Evolutionary conservation across 495 filamentous ascomycete genomes (phyloP), one percentile per base, ranked within the genome.

Genomic region (Cercophora scortea): DNA sequence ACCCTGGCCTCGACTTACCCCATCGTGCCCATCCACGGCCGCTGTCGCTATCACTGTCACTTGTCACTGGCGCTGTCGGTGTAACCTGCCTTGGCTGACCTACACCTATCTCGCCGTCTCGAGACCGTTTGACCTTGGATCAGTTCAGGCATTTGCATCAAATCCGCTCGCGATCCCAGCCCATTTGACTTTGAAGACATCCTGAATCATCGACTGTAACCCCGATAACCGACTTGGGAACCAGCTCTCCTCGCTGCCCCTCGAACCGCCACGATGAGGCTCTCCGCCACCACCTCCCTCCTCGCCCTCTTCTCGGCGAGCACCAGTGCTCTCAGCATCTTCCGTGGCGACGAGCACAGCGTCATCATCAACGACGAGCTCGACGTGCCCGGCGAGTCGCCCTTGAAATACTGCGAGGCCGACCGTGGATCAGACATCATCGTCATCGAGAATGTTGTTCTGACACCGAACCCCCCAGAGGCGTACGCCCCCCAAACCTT

Each of bases 381-480:
- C 47, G 64, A 71, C 12, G 81, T 92, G 2, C 88, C 88, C 15
- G 88, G 88, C 63, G 73, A 87, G n/a, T 87, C 82, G 59, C 87
- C 88, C 18, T 76, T 92, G 47, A 61, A 79, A 40, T 90, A 85
- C 69, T 99, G 93, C 71, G 61, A 76, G 25, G 61, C 76, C 18
- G 80, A 88, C 4, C 68, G 73, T 25, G 67, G 71, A 32, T 68
- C 89, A 57, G 76, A 81, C 54, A 75, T 86, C 48, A 75, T 96
- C 54, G 61, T 76, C 8, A 90, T 99, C 53, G 71, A 95, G 35
- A 76, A 81, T 33, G 89, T 97, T 18, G 78, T 95, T 60, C 61
- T 99, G 53, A 55, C 66, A 9, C 93, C 93, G 6, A 97, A 99
- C 65, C 93, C 93, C 17, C 93, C 93, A 17, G 53, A 78, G 61